These are phyloP conservation scores for Cicer chorassanicum DNA, from an alignment of 306 rosid genomes.

Conservation along the genomic window DNA sequence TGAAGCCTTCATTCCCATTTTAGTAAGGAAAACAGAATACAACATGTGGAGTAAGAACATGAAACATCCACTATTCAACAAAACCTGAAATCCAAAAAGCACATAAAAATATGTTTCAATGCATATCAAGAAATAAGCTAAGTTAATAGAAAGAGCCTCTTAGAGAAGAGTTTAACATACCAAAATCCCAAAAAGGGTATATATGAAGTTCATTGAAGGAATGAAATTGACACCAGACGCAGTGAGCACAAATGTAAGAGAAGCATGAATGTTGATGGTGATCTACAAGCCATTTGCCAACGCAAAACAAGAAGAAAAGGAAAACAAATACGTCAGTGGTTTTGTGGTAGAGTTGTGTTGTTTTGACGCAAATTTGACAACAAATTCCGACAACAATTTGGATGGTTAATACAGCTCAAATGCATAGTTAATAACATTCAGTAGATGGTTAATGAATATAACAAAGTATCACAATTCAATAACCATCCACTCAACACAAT, in stretches of 20 bases:
- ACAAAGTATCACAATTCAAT: too few relatives aligned
- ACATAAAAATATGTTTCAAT: conserved; percentile 28
- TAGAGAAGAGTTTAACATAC: conserved; percentile 49
- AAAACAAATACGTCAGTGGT: not conserved
- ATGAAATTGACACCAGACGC: conserved; percentile 70
- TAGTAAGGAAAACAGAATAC: conserved; percentile 78
- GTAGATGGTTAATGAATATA: too few relatives aligned
- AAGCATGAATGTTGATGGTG: conserved; percentile 94
- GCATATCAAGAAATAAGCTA: conserved; percentile 10
- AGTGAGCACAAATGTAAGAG: conserved; percentile 78
- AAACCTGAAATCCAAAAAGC: conserved; percentile 55
- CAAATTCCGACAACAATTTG: too few relatives aligned
- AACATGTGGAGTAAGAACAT: conserved; percentile 84
- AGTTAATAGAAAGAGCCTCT: not conserved
- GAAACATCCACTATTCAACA: conserved; percentile 78
- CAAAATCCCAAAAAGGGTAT: conserved; percentile 71
- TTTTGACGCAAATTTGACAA: too few relatives aligned
- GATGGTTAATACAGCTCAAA: too few relatives aligned
- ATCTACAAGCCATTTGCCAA: conserved; percentile 60
- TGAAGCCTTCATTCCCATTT: conserved; percentile 89
- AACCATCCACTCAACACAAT: too few relatives aligned
- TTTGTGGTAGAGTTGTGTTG: not conserved
- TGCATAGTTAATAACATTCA: too few relatives aligned
- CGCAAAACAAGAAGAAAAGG: conserved; percentile 22
- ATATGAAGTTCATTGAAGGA: conserved; percentile 82